These are phyloP conservation scores for Centaurea solstitialis DNA, from an alignment of 129 eudicot species.

Conservation along the genomic window DNA sequence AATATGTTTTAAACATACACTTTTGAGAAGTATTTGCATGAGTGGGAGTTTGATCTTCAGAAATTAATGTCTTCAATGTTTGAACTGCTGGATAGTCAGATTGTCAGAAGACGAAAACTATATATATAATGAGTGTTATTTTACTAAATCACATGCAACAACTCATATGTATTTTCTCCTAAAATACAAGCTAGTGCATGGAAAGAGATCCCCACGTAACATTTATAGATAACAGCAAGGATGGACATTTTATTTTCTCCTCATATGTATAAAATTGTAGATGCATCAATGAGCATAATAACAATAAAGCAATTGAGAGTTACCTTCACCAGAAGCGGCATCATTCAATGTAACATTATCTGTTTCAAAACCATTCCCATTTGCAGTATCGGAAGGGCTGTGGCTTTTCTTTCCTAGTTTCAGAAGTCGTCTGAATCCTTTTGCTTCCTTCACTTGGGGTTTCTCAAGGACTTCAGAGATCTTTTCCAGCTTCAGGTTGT, in stretches of 20 bases:
- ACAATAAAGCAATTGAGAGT: not conserved
- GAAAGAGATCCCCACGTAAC: too few relatives aligned
- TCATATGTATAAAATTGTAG: too few relatives aligned
- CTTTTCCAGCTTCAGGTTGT: conserved; percentile 42
- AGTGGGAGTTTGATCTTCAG: conserved; percentile 55
- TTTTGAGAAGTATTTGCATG: conserved; percentile 51
- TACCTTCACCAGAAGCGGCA: conserved; percentile 68
- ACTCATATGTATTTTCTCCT: too few relatives aligned
- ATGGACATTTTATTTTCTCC: too few relatives aligned
- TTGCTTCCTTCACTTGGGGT: conserved; percentile 56
- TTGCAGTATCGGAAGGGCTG: conserved; percentile 47
- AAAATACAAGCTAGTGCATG: too few relatives aligned
- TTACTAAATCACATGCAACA: too few relatives aligned
- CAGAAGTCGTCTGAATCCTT: conserved; percentile 76
- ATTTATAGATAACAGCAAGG: too few relatives aligned
- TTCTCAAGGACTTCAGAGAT: conserved; percentile 56
- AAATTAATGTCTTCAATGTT: conserved; percentile 72
- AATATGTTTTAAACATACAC: conserved; percentile 41
- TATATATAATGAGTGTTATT: too few relatives aligned
- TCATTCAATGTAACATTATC: conserved; percentile 13
- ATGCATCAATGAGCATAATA: too few relatives aligned
- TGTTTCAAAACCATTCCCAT: conserved; percentile 31
- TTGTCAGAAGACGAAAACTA: not conserved
- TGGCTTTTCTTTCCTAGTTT: conserved; percentile 75
- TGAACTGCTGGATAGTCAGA: conserved; percentile 34